phyloP scores from a whole-genome alignment of 108 stramenopile genomes.

The Licmophora abbreviata region DNA sequence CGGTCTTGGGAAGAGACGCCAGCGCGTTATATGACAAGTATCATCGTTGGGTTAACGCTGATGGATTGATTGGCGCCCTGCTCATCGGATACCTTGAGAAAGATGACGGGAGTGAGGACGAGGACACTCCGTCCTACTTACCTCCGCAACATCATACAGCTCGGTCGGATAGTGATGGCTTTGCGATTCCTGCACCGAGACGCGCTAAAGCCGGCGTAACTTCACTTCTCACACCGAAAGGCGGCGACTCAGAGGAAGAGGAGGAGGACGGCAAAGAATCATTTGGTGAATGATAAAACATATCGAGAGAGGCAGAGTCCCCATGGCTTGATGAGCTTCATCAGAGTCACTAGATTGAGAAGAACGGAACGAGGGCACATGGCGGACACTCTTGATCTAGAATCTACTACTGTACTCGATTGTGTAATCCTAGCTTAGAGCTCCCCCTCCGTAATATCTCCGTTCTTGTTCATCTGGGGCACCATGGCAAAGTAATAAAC shows the following conservation, averaged over 20 bases:
- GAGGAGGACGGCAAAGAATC: too few species aligned
- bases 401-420: too few species aligned
- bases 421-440: too few species aligned
- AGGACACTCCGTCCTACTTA: not conserved
- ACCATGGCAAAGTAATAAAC: too few species aligned
- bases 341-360: too few species aligned
- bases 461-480: too few species aligned
- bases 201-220: not conserved
- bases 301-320: too few species aligned
- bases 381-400: too few species aligned
- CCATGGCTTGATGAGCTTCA: too few species aligned
- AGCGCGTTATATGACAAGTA: conserved; percentile 87
- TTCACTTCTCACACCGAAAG: not conserved
- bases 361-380: too few species aligned
- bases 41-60: conserved; percentile 83
- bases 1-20: conserved; percentile 70
- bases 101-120: not conserved
- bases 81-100: conserved; percentile 19
- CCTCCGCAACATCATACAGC: not conserved
- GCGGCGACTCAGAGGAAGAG: not conserved
- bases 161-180: not conserved
- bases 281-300: too few species aligned
- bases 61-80: conserved; percentile 40
- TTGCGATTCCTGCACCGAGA: conserved; percentile 6
- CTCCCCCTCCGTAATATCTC: too few species aligned